Conservation (phyloP, 305 asterid genomes). For the Solanum chacoense region DNA sequence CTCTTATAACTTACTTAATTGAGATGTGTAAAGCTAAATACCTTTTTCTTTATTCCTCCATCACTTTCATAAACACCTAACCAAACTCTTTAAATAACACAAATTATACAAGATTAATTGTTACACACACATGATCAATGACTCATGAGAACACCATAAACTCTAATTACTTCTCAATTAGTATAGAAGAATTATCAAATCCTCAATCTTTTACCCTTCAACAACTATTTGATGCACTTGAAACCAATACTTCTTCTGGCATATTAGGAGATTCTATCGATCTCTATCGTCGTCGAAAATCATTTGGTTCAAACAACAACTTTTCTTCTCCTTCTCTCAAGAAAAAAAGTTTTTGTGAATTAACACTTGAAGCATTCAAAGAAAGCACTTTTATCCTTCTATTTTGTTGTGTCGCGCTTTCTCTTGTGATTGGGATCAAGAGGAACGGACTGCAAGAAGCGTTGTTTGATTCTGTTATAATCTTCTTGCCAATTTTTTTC, state of each 20-base stretch:
- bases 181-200: constrained; percentile 3
- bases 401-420: constrained; percentile 23
- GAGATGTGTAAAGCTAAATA: not conserved
- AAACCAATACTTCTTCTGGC: constrained; percentile 13
- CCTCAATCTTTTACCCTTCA: not conserved
- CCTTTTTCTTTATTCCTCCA: not conserved
- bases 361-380: constrained; percentile 4
- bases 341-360: not conserved
- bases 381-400: constrained; percentile 20
- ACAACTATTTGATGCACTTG: constrained; percentile 4
- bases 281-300: constrained; percentile 13
- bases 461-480: constrained; percentile 10
- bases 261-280: constrained; percentile 16
- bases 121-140: not conserved
- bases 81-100: not conserved
- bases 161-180: not conserved
- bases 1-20: not conserved
- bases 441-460: constrained; percentile 17
- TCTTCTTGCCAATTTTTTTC: constrained; percentile 9
- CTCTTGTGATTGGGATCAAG: constrained; percentile 20
- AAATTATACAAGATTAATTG: not conserved
- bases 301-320: constrained; percentile 18
- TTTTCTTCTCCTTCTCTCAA: not conserved
- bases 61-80: not conserved
- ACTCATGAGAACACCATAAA: not conserved